Evolutionary conservation across 768 basidiomycete genomes (phyloP).

Genomic region (Paxillus ammoniavirescens): DNA sequence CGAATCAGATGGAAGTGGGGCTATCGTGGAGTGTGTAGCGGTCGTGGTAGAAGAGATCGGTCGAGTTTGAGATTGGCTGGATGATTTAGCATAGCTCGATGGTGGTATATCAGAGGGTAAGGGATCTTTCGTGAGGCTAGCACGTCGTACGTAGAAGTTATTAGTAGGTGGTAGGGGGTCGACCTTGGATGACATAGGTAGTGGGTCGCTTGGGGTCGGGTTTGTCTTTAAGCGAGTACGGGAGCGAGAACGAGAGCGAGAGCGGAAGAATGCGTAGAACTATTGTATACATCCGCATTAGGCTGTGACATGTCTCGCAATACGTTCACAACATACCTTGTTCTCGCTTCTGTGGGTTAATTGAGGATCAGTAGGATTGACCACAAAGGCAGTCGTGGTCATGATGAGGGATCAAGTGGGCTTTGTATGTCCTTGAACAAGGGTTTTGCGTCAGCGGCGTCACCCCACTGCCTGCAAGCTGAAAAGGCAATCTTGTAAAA

Average conservation of each 20-base stretch:
- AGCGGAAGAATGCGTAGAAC: constrained; percentile 63
- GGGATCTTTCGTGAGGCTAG: constrained; percentile 4
- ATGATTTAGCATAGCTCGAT: constrained; percentile 36
- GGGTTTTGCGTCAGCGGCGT: constrained; percentile 1
- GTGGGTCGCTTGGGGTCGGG: constrained; percentile 2
- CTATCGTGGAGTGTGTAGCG: constrained; percentile 59
- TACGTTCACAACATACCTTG: constrained; percentile 34
- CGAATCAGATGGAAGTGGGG: constrained; percentile 50
- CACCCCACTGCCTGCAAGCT: neutral
- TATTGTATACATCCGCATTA: constrained; percentile 21
- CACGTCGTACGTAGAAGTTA: constrained; percentile 14
- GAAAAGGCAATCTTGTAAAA: neutral
- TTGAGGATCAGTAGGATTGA: constrained; percentile 2
- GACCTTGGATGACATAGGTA: constrained; percentile 14
- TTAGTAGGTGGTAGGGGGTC: constrained; percentile 8
- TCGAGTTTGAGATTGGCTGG: constrained; percentile 50
- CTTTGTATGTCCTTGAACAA: constrained; percentile 6
- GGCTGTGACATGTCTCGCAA: neutral
- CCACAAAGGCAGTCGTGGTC: constrained; percentile 4
- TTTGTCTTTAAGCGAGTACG: constrained; percentile 23
- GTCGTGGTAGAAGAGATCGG: constrained; percentile 67
- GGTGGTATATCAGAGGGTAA: constrained; percentile 8
- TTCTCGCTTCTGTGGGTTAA: constrained; percentile 38
- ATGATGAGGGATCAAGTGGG: constrained; percentile 5
- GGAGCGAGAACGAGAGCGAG: constrained; percentile 52